phyloP scores from a whole-genome alignment of 495 filamentous ascomycete genomes.

The Hypoxylon subgilvum region DNA sequence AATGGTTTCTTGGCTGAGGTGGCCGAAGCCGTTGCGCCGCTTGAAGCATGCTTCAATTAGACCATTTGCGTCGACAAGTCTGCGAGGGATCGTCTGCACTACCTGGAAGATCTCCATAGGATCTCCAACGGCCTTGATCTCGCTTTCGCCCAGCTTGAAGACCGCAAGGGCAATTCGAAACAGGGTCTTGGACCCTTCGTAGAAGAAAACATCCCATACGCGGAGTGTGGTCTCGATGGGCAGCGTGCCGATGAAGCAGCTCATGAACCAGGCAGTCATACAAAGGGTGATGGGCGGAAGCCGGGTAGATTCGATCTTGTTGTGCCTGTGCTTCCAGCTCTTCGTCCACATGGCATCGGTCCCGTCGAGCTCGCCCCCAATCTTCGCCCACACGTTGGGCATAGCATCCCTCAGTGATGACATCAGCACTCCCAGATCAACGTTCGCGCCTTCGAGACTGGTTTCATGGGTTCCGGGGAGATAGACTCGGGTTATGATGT shows the following conservation, averaged over 20 bases:
- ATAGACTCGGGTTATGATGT: slow-evolving; percentile 86
- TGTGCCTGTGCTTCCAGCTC: slow-evolving; percentile 35
- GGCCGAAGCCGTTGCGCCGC: slow-evolving; percentile 82
- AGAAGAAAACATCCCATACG: slow-evolving; percentile 96
- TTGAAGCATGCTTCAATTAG: slow-evolving; percentile 82
- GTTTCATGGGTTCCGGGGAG: slow-evolving; percentile 93
- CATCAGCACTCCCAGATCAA: slow-evolving; percentile 95
- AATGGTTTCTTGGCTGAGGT: slow-evolving; percentile 71
- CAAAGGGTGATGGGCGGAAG: slow-evolving; percentile 91
- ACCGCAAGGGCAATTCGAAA: slow-evolving; percentile 90
- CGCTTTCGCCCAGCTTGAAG: slow-evolving; percentile 86
- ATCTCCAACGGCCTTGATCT: slow-evolving; percentile 80
- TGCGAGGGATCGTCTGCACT: slow-evolving; percentile 86
- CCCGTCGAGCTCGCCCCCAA: slow-evolving; percentile 75
- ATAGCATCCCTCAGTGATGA: slow-evolving; percentile 78
- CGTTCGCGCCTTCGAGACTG: slow-evolving; percentile 88
- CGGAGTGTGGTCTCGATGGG: slow-evolving; percentile 89
- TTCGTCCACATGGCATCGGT: slow-evolving; percentile 53
- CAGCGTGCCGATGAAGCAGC: slow-evolving; percentile 87
- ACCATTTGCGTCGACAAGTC: slow-evolving; percentile 77
- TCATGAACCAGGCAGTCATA: slow-evolving; percentile 99
- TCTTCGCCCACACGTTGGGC: slow-evolving; percentile 85
- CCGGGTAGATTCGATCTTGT: slow-evolving; percentile 53
- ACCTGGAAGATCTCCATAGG: slow-evolving; percentile 97
- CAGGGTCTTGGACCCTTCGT: slow-evolving; percentile 93